Conservation (phyloP, 2,329 filamentous ascomycete species). For the Trichoderma sp. region DNA sequence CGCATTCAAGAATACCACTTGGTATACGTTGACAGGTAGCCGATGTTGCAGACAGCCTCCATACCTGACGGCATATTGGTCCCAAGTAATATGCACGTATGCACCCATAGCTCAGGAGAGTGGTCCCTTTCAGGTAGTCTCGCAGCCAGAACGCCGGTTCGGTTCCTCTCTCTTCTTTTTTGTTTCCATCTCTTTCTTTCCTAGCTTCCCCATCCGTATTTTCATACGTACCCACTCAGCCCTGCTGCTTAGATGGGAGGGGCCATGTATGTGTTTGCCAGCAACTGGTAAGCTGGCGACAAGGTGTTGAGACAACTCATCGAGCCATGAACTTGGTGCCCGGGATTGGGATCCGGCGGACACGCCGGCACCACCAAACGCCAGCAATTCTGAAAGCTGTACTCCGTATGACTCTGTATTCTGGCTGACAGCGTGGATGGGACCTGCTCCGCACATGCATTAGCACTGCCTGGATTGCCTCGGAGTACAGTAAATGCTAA, state of each 20-base stretch:
- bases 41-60: neutral
- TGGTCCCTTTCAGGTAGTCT: conserved; percentile 3
- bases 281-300: conserved; percentile 11
- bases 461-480: conserved; percentile 1
- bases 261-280: conserved; percentile 19
- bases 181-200: neutral
- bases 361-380: conserved; percentile 2
- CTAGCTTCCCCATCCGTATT: neutral
- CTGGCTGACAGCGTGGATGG: conserved; percentile 15
- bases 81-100: neutral
- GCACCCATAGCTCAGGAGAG: conserved; percentile 1
- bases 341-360: conserved; percentile 7
- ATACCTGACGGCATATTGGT: neutral
- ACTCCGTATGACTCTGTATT: conserved; percentile 1
- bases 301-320: conserved; percentile 23
- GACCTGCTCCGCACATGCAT: conserved; percentile 19
- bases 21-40: neutral
- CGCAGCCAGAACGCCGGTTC: neutral
- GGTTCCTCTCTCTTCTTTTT: neutral
- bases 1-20: neutral
- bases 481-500: neutral
- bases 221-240: conserved; percentile 14
- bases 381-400: neutral
- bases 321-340: conserved; percentile 5
- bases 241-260: conserved; percentile 14